Conservation (phyloP, 768 basidiomycete species). For the Kwoniella shandongensis region DNA sequence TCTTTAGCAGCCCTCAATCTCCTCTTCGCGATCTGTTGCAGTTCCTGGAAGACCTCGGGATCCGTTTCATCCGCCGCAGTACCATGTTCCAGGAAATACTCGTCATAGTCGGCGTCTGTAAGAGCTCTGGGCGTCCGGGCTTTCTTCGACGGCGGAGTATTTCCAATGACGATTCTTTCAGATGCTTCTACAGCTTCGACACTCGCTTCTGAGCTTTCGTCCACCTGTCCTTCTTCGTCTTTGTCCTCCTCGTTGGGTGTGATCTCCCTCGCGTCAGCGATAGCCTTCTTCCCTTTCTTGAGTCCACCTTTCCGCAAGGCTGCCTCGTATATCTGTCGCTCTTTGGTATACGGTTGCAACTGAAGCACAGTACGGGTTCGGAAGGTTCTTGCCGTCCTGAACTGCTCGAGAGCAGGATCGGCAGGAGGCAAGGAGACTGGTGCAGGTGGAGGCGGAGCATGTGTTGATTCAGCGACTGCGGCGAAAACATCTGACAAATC, state of each 20-base stretch:
- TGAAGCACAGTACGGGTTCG: slow-evolving; percentile 49
- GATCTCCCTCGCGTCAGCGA: slow-evolving; percentile 29
- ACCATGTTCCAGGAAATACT: slow-evolving; percentile 37
- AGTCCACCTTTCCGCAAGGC: slow-evolving; percentile 45
- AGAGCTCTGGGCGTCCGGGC: slow-evolving; percentile 17
- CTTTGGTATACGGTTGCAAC: slow-evolving; percentile 51
- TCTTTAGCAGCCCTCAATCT: slow-evolving; percentile 29
- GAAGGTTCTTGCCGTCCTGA: slow-evolving; percentile 42
- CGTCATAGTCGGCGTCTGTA: slow-evolving; percentile 35
- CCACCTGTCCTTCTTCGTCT: slow-evolving; percentile 18
- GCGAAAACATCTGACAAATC: slow-evolving; percentile 12
- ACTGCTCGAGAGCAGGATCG: slow-evolving; percentile 35
- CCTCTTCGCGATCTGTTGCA: slow-evolving; percentile 38
- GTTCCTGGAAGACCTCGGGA: slow-evolving; percentile 12
- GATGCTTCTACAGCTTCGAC: slow-evolving; percentile 14
- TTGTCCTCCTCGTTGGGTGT: slow-evolving; percentile 30
- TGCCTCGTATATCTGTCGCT: slow-evolving; percentile 48
- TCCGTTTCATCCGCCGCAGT: slow-evolving; percentile 28
- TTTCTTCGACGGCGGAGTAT: slow-evolving; percentile 16
- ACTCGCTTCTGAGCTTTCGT: slow-evolving; percentile 17
- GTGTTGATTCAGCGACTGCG: slow-evolving; percentile 1
- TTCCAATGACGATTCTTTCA: slow-evolving; percentile 31
- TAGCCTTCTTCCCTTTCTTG: slow-evolving; percentile 32
- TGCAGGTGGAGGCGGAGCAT: neutral
- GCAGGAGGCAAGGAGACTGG: slow-evolving; percentile 1